Conservation (phyloP, 352 stramenopile species). For the Globisporangium ultimum region DNA sequence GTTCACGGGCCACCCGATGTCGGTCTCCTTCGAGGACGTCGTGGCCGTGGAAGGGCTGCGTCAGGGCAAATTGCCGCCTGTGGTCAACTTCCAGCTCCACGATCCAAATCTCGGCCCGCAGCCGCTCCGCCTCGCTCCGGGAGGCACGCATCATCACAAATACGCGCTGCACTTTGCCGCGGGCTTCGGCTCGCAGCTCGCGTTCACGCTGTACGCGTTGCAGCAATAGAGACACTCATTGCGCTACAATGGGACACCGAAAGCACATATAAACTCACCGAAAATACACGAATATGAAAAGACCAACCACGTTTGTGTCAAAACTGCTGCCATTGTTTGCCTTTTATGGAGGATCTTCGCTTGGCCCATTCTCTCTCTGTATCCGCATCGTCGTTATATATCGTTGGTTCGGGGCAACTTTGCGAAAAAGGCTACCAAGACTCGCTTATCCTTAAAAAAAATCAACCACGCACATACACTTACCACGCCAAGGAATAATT, state of each 20-base stretch:
- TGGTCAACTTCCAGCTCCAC: slow-evolving; percentile 89
- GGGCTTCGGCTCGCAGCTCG: slow-evolving; percentile 95
- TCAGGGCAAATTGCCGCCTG: slow-evolving; percentile 78
- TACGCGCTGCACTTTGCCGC: slow-evolving; percentile 95
- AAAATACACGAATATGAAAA: background rate
- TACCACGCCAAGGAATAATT: slow-evolving; percentile 1
- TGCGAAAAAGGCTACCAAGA: background rate
- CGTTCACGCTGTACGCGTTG: slow-evolving; percentile 93
- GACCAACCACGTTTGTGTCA: background rate
- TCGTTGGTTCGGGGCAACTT: background rate
- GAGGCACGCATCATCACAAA: slow-evolving; percentile 70
- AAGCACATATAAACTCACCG: slow-evolving; percentile 1
- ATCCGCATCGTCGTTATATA: background rate
- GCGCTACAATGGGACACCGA: background rate
- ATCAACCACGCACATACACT: background rate
- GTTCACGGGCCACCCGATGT: slow-evolving; percentile 96
- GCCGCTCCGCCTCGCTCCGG: slow-evolving; percentile 50
- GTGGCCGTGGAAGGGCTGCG: slow-evolving; percentile 91
- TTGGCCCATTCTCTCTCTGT: background rate
- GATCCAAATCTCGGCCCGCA: slow-evolving; percentile 66
- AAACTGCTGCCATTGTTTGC: background rate
- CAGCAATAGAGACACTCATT: slow-evolving; percentile 22
- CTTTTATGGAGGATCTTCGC: too few species aligned
- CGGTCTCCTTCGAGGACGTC: slow-evolving; percentile 96
- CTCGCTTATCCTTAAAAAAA: background rate